These are phyloP conservation scores for Achaetomium macrosporum DNA, from an alignment of 2,329 filamentous ascomycete species.

Conservation along the genomic window DNA sequence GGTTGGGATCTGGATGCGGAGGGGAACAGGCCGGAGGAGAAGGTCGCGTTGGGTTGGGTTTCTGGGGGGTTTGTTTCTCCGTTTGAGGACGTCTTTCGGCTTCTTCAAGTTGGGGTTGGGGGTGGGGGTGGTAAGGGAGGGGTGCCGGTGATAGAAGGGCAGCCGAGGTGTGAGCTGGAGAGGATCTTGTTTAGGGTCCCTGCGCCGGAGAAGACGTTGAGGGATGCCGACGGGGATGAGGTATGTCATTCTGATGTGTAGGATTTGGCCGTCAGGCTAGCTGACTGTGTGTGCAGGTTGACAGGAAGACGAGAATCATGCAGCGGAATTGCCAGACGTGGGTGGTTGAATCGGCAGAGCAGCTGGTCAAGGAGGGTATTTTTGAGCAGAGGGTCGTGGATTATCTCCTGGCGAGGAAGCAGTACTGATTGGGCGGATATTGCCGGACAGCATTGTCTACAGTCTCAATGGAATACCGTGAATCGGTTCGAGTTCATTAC, in stretches of 20 bases:
- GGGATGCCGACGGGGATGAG: neutral
- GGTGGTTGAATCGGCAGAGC: slow-evolving; percentile 11
- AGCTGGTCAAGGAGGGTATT: slow-evolving; percentile 9
- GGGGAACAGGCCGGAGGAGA: neutral
- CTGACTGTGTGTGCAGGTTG: neutral
- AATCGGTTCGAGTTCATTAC: neutral
- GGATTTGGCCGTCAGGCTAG: too few species aligned
- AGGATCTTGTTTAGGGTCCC: slow-evolving; percentile 5
- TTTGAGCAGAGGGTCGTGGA: slow-evolving; percentile 10
- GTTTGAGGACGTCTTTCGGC: neutral
- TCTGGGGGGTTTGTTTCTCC: neutral
- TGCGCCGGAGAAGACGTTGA: slow-evolving; percentile 14
- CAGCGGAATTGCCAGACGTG: slow-evolving; percentile 19
- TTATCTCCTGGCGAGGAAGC: slow-evolving; percentile 6
- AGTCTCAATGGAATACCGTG: neutral
- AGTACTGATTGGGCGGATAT: neutral
- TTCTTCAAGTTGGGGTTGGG: neutral
- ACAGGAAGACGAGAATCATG: slow-evolving; percentile 4
- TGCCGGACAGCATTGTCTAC: neutral
- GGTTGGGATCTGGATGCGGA: neutral
- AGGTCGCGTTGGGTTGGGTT: slow-evolving; percentile 11
- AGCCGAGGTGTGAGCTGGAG: slow-evolving; percentile 12
- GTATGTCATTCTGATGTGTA: neutral
- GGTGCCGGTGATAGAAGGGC: neutral
- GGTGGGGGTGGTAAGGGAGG: neutral